phyloP scores from a whole-genome alignment of 495 filamentous ascomycete genomes.

The Xylaria intraflava region DNA sequence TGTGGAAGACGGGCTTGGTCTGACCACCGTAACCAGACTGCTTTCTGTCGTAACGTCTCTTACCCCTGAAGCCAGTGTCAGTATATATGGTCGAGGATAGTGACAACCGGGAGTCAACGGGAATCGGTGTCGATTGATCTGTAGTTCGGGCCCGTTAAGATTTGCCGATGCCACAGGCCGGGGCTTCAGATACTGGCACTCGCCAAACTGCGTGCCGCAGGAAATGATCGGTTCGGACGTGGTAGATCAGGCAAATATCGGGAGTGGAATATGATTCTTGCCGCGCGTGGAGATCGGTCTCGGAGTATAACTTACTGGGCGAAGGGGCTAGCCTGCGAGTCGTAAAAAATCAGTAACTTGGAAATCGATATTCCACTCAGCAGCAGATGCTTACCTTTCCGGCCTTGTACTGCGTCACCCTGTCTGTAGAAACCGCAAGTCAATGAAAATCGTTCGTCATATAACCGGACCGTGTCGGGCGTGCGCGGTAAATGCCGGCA shows the following conservation, averaged over 20 bases:
- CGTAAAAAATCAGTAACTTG: not conserved
- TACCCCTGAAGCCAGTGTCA: conserved; percentile 50
- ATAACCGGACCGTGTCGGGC: not conserved
- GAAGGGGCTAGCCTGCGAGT: conserved; percentile 9
- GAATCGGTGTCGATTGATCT: not conserved
- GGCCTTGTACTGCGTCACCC: conserved; percentile 96
- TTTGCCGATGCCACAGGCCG: not conserved
- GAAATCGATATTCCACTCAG: not conserved
- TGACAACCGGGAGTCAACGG: conserved; percentile 25
- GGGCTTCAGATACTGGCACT: not conserved
- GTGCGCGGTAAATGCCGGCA: not conserved
- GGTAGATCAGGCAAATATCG: not conserved
- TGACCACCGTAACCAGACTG: conserved; percentile 99
- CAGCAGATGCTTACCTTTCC: conserved; percentile 54
- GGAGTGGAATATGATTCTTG: not conserved
- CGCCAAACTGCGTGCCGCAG: not conserved
- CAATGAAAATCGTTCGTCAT: not conserved
- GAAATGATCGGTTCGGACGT: not conserved
- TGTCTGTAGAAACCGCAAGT: conserved; percentile 39
- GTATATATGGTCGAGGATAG: conserved; percentile 67
- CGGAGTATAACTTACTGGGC: conserved; percentile 10
- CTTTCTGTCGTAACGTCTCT: conserved; percentile 99
- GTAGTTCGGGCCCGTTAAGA: not conserved
- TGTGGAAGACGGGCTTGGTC: conserved; percentile 87
- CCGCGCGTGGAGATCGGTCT: not conserved